Evolutionary conservation across 2,329 filamentous ascomycete species (phyloP).

Genomic region (Ophidiomyces ophidiicola): DNA sequence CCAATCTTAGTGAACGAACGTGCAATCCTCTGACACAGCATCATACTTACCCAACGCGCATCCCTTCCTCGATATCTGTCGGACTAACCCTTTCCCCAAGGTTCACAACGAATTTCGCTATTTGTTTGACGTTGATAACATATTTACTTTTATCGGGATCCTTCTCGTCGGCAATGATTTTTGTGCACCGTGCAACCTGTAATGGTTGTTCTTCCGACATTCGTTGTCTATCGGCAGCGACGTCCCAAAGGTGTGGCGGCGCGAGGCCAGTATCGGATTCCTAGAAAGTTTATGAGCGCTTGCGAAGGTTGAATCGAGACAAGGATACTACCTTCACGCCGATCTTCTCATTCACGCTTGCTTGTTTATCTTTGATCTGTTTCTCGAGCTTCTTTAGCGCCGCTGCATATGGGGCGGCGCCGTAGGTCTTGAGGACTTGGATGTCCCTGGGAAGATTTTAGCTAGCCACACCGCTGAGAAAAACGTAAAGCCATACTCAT

Average conservation of each 20-base stretch:
- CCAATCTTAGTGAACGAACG: constrained; percentile 11
- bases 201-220: constrained; percentile 98
- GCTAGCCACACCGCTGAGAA: background rate
- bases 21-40: background rate
- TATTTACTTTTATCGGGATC: constrained; percentile 98
- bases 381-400: constrained; percentile 96
- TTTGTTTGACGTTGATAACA: constrained; percentile 99
- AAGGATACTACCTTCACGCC: constrained; percentile 39
- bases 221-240: constrained; percentile 91
- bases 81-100: constrained; percentile 92
- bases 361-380: constrained; percentile 98
- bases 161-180: constrained; percentile 96
- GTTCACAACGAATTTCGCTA: constrained; percentile 98
- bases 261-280: constrained; percentile 98
- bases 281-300: constrained; percentile 33
- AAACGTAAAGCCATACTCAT: constrained; percentile 57
- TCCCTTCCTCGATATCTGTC: constrained; percentile 98
- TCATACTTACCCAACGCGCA: constrained; percentile 66
- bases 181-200: constrained; percentile 94
- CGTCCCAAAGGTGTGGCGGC: constrained; percentile 96
- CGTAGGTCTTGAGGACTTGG: constrained; percentile 97
- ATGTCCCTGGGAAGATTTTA: constrained; percentile 62
- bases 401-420: constrained; percentile 86
- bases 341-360: constrained; percentile 97
- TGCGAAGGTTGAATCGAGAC: background rate